Evolutionary conservation across 1,139 yeast genomes (phyloP), one percentile per base, ranked within the genome.

Genomic region (Kluyveromyces marxianus): DNA sequence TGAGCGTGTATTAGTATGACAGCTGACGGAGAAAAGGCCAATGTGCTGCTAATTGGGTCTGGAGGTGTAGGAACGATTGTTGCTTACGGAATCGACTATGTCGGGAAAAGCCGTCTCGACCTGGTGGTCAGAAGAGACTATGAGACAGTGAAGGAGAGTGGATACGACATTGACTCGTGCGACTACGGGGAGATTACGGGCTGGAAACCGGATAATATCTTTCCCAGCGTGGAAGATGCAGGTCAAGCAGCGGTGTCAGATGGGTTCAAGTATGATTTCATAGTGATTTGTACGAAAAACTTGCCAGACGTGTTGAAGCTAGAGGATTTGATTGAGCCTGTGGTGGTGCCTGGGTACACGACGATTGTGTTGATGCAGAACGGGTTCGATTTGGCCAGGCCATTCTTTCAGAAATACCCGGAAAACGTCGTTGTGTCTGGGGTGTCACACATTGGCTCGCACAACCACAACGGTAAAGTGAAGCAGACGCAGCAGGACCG

Each of bases 31-130:
- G 33, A 4, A 4, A 48, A 44, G 26, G 44, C 60, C 32, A 59
- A 56, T 6, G 63, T 71, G 4, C 62, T 75, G 37, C 58, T 72
- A 7, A 67, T 76, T 45, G 81, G 81, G 4, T 65, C 76, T 39
- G 81, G 81, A 7, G 81, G 84, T 31, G 80, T 79, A 2, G 86
- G 85, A 3, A 67, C 79, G 25, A 70, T 80, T 38, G 77, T 76
- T 25, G 80, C 83, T 3, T 69, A 72, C 48, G 71, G 79, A 1
- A 65, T 80, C 29, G 58, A 65, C 40, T 71, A 70, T 47, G 66
- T 63, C 3, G 65, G 62, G 2, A 68, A 69, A 45, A 58, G 73
- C 2, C 68, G 67, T 28, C 68, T 77, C 4, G 72, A 81, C 1
- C 67, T 76, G n/a, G 72, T 69, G 5, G 77, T 77, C 4, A 67